phyloP scores from a whole-genome alignment of 352 stramenopile genomes.

The Phytophthora agathidicida region DNA sequence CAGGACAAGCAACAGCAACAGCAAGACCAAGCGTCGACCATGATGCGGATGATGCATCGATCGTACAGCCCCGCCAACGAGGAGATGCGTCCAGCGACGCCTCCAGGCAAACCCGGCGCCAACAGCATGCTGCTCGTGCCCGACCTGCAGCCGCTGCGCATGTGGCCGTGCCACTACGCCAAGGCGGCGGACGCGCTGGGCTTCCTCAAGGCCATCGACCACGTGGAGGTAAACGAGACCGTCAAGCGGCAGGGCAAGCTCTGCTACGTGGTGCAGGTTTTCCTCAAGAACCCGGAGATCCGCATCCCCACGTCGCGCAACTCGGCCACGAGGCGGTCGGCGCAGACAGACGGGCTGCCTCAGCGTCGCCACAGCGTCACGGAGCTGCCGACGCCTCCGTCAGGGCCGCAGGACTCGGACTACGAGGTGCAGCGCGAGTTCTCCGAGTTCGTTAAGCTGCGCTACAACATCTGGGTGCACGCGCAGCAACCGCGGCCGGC shows the following conservation, averaged over 20 bases:
- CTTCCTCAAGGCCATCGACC: conserved; percentile 49
- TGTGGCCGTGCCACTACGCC: conserved; percentile 52
- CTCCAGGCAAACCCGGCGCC: conserved; percentile 17
- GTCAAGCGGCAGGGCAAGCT: conserved; percentile 39
- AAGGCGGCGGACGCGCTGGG: conserved; percentile 43
- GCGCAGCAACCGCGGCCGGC: conserved; percentile 37
- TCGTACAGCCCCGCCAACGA: conserved; percentile 2
- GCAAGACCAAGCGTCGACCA: conserved; percentile 2
- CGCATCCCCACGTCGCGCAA: conserved; percentile 50
- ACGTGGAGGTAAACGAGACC: conserved; percentile 38
- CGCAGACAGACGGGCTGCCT: conserved; percentile 10
- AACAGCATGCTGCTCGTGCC: conserved; percentile 30
- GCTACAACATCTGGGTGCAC: conserved; percentile 48
- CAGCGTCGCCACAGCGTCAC: conserved; percentile 17
- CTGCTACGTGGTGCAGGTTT: conserved; percentile 48
- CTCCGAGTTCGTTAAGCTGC: conserved; percentile 47
- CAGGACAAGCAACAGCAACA: conserved; percentile 1
- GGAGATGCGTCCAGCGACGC: conserved; percentile 22
- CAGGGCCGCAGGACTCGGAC: conserved; percentile 31
- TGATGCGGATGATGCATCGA: conserved; percentile 29
- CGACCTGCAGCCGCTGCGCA: conserved; percentile 42
- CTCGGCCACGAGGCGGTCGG: conserved; percentile 31
- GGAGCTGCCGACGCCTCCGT: background rate
- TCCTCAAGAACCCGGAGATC: conserved; percentile 48
- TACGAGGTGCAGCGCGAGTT: conserved; percentile 48